A percentile compares a stretch with the other conserved stretches of the same genome.
phyloP scores from a whole-genome alignment of 495 filamentous ascomycete genomes.

The Mytilinidion resinicola region DNA sequence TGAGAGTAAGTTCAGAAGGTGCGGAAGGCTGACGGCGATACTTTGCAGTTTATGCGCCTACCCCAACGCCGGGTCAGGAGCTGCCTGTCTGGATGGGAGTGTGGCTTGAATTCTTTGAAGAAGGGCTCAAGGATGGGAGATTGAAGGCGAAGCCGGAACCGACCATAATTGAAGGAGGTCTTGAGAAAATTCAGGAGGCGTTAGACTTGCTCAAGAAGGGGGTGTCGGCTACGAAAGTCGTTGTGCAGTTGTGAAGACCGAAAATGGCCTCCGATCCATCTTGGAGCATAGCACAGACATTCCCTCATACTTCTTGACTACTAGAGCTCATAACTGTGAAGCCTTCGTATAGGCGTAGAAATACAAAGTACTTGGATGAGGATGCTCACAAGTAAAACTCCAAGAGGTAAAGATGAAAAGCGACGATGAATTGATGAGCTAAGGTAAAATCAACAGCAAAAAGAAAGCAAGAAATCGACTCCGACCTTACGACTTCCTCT shows the following conservation, averaged over 20 bases:
- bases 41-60: neutral
- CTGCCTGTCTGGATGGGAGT: constrained; percentile 8
- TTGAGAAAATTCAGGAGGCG: constrained; percentile 36
- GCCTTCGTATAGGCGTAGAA: too few relatives aligned
- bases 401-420: too few relatives aligned
- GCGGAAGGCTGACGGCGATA: neutral
- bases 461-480: too few relatives aligned
- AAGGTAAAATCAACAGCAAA: too few relatives aligned
- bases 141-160: constrained; percentile 33
- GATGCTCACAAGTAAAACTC: too few relatives aligned
- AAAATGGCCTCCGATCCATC: too few relatives aligned
- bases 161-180: constrained; percentile 33
- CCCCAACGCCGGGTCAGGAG: neutral
- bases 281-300: too few relatives aligned
- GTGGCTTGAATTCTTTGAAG: constrained; percentile 16
- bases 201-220: constrained; percentile 34
- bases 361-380: too few relatives aligned
- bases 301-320: too few relatives aligned
- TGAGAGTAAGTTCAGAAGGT: neutral
- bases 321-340: too few relatives aligned
- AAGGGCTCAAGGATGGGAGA: constrained; percentile 14
- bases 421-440: too few relatives aligned
- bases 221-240: constrained; percentile 39
- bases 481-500: too few relatives aligned
- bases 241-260: constrained; percentile 21